A percentile compares a stretch with the other conserved stretches of the same genome.
Evolutionary conservation across 306 rosid genomes (phyloP).

Genomic region (Casuarina glauca): DNA sequence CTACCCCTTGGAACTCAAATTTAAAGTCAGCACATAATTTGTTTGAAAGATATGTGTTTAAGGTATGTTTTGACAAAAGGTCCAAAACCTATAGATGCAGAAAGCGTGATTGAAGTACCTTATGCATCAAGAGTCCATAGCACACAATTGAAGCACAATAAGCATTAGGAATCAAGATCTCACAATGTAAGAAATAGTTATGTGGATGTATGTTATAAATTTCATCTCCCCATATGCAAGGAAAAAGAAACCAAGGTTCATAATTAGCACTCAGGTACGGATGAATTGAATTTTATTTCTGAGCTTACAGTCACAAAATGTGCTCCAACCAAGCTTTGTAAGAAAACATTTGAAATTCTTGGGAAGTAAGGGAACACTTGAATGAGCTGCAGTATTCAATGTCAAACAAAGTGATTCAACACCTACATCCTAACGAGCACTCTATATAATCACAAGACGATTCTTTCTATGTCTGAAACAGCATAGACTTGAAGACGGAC

Average conservation of each 20-base stretch:
- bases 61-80: neutral
- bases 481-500: too few relatives aligned
- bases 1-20: neutral
- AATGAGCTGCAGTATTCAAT: too few relatives aligned
- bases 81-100: neutral
- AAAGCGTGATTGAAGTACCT: too few relatives aligned
- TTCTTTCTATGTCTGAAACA: too few relatives aligned
- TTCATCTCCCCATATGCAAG: neutral
- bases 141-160: too few relatives aligned
- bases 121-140: too few relatives aligned
- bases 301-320: neutral
- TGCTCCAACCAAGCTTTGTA: neutral
- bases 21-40: neutral
- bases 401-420: too few relatives aligned
- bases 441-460: too few relatives aligned
- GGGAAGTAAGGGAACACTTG: too few relatives aligned
- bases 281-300: neutral
- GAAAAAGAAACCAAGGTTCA: neutral
- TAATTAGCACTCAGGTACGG: neutral
- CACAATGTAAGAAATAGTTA: neutral
- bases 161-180: too few relatives aligned
- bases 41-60: neutral
- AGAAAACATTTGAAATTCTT: neutral
- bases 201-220: neutral
- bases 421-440: too few relatives aligned